Percentiles rank a stretch among this genome's conserved stretches.
Evolutionary conservation across 306 rosid species (phyloP).

Genomic region (Dryas octopetala): DNA sequence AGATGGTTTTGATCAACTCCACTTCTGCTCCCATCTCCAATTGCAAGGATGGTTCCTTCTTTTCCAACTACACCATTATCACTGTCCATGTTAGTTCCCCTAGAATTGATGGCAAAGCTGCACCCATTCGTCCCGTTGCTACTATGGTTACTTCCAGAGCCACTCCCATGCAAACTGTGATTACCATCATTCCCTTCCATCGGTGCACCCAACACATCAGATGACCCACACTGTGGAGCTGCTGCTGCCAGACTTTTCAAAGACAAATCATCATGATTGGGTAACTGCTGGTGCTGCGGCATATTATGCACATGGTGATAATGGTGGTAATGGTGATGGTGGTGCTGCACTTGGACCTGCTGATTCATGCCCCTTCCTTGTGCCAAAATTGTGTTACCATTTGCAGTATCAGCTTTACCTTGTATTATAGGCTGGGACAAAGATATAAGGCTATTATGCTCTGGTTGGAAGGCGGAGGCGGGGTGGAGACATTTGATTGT

Average conservation of each 20-base stretch:
- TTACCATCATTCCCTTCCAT: constrained; percentile 42
- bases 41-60: constrained; percentile 31
- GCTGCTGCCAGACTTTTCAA: constrained; percentile 29
- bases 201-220: constrained; percentile 37
- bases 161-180: constrained; percentile 39
- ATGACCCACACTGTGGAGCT: constrained; percentile 44
- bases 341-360: constrained; percentile 34
- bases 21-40: constrained; percentile 30
- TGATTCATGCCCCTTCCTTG: constrained; percentile 13
- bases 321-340: constrained; percentile 31
- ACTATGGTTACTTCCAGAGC: constrained; percentile 43
- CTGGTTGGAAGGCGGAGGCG: constrained; percentile 28
- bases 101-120: constrained; percentile 36
- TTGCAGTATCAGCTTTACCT: constrained; percentile 23
- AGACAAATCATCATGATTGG: constrained; percentile 30
- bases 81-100: constrained; percentile 29
- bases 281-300: constrained; percentile 27
- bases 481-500: constrained; percentile 38
- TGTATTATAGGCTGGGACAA: constrained; percentile 13
- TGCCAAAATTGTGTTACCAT: not conserved
- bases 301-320: constrained; percentile 33
- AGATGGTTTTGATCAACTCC: constrained; percentile 44
- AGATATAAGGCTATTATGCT: constrained; percentile 1
- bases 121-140: constrained; percentile 49
- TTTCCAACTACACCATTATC: constrained; percentile 27